phyloP scores from a whole-genome alignment of 2,329 filamentous ascomycete species.

The Colletotrichum siamense region DNA sequence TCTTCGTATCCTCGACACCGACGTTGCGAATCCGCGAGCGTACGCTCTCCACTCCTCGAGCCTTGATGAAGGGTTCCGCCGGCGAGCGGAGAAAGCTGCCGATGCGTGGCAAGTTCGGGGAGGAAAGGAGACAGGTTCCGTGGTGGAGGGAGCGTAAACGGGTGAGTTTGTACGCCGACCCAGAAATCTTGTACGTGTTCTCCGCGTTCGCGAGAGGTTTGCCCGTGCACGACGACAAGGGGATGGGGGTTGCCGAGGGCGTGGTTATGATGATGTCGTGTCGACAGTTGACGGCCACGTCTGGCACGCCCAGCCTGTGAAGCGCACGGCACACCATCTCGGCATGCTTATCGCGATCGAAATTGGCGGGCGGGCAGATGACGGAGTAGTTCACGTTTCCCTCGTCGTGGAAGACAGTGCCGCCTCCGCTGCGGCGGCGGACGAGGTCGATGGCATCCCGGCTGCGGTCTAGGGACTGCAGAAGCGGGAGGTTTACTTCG shows the following conservation, averaged over 20 bases:
- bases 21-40: conserved; percentile 85
- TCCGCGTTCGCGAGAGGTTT: conserved; percentile 4
- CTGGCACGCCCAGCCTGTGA: conserved; percentile 58
- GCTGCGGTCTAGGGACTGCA: conserved; percentile 38
- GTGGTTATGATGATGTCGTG: conserved; percentile 88
- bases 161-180: conserved; percentile 94
- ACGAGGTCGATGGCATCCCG: conserved; percentile 61
- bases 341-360: conserved; percentile 87
- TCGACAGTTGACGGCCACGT: conserved; percentile 80
- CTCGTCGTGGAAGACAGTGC: conserved; percentile 90
- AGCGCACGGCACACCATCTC: conserved; percentile 93
- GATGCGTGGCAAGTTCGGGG: conserved; percentile 75
- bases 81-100: conserved; percentile 78
- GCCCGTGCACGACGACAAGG: not conserved
- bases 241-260: not conserved
- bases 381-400: conserved; percentile 97
- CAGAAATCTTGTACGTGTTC: conserved; percentile 78
- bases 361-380: conserved; percentile 77
- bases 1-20: conserved; percentile 47
- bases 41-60: conserved; percentile 90
- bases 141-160: conserved; percentile 84
- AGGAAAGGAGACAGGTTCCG: conserved; percentile 84
- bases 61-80: conserved; percentile 76
- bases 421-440: conserved; percentile 85
- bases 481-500: conserved; percentile 77